Base-by-base conservation (phyloP, 2,329 filamentous ascomycete species). In the Aureobasidium sp. region DNA sequence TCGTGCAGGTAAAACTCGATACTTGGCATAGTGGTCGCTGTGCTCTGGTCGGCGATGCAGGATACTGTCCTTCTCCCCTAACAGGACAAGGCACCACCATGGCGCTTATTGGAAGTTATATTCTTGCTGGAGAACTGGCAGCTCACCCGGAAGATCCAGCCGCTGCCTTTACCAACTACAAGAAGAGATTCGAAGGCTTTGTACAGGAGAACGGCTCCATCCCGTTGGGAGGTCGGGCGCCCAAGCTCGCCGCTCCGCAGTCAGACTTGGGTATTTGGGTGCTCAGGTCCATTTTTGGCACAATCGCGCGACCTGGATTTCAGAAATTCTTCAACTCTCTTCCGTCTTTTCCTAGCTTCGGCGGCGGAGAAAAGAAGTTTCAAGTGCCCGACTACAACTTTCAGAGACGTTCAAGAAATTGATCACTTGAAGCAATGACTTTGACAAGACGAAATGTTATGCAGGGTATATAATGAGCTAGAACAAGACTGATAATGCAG, bases 21-120 rank as follows among this genome's bases (percentile, higher is more conserved):
- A 57, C 65, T 2, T 76, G 73, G 71, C 69, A 68, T 0, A 67
- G 70, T 20, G 72, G 73, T 8, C 69, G 72, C n/a, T 67, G 71
- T 7, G 73, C 62, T 7, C 65, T 77, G 4, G 62, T 77, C 1
- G 76, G 75, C 6, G 76, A 78, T 64, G 73, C 76, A 1, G 76
- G 68, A 1, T 74, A 72, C 62, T 74, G 71, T 48, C 75, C 76
- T 0, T 71, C 70, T 17, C 67, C 70, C 0, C 44, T 73, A 7
- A 70, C 69, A 1, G 72, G 71, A 0, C 66, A 70, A 63, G 72
- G 72, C 1, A 72, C 68, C 17, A 69, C 70, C 5, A 65, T 71
- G 3, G 75, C 74, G 1, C 70, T 77, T 8, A 64, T 76, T 6
- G 76, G 75, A 3, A 70, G 72, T 0, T 78, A 76, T 51, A 66